Conservation (phyloP, 495 filamentous ascomycete genomes). For the Lasiosphaeria hispida region DNA sequence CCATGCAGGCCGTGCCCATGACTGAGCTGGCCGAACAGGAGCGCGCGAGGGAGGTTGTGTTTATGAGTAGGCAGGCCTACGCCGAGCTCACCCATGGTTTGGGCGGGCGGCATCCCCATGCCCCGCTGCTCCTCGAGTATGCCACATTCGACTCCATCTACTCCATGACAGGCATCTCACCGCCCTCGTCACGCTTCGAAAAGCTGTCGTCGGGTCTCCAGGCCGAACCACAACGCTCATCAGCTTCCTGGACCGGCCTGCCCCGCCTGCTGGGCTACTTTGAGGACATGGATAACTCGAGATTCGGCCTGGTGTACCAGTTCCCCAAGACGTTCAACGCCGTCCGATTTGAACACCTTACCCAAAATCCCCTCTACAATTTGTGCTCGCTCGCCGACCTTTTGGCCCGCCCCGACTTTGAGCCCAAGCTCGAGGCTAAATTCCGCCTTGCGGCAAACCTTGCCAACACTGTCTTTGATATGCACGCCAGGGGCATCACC, state of each 20-base stretch:
- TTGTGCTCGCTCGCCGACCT: conserved; percentile 49
- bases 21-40: conserved; percentile 32
- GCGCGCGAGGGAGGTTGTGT: conserved; percentile 48
- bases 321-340: conserved; percentile 66
- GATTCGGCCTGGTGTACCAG: conserved; percentile 80
- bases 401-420: conserved; percentile 52
- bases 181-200: conserved; percentile 63
- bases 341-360: conserved; percentile 53
- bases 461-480: conserved; percentile 67
- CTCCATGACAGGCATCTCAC: conserved; percentile 59
- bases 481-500: conserved; percentile 71
- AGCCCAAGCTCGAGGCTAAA: conserved; percentile 67
- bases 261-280: conserved; percentile 75
- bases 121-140: conserved; percentile 66
- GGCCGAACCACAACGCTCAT: conserved; percentile 51
- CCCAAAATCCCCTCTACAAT: conserved; percentile 49
- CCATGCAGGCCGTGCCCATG: conserved; percentile 42
- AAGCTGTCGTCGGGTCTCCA: conserved; percentile 57
- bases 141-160: conserved; percentile 63
- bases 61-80: conserved; percentile 50
- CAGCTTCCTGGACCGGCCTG: conserved; percentile 60
- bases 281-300: conserved; percentile 71
- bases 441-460: conserved; percentile 82
- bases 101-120: conserved; percentile 29
- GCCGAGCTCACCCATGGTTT: conserved; percentile 38